Conservation (phyloP, 805 yeast species). For the Yamadazyma takamatsuzukensis region DNA sequence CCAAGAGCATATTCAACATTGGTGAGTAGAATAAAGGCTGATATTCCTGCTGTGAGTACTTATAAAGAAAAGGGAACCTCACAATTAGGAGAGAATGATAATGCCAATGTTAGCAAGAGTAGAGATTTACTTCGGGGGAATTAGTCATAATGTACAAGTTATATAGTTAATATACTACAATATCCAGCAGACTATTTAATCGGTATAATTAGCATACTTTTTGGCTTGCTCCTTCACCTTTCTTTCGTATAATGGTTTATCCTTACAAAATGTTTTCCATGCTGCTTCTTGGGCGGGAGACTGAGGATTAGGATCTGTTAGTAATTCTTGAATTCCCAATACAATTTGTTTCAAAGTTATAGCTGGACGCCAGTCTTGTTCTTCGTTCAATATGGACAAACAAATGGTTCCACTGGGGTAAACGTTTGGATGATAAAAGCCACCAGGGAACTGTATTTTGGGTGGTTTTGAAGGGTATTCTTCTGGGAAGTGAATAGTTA, state of each 20-base stretch:
- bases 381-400: conserved; percentile 87
- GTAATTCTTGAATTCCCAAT: conserved; percentile 86
- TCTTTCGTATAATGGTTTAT: conserved; percentile 64
- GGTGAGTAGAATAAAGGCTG: conserved; percentile 88
- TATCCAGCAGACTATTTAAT: conserved; percentile 1
- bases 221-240: conserved; percentile 80
- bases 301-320: conserved; percentile 86
- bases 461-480: conserved; percentile 98
- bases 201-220: conserved; percentile 47
- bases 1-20: conserved; percentile 91
- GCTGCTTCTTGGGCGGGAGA: conserved; percentile 99
- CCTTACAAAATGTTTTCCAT: conserved; percentile 77
- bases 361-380: conserved; percentile 98
- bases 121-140: conserved; percentile 48
- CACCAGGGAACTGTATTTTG: conserved; percentile 82
- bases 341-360: conserved; percentile 85
- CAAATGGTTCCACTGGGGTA: conserved; percentile 98
- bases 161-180: conserved; percentile 2
- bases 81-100: conserved; percentile 50
- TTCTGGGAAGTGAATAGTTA: conserved; percentile 76
- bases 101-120: conserved; percentile 36
- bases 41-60: conserved; percentile 96
- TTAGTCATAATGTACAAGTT: conserved; percentile 1
- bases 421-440: conserved; percentile 94
- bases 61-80: conserved; percentile 92